Evolutionary conservation across 768 basidiomycete species (phyloP).

Genomic region (Leccinum longicurvipes): DNA sequence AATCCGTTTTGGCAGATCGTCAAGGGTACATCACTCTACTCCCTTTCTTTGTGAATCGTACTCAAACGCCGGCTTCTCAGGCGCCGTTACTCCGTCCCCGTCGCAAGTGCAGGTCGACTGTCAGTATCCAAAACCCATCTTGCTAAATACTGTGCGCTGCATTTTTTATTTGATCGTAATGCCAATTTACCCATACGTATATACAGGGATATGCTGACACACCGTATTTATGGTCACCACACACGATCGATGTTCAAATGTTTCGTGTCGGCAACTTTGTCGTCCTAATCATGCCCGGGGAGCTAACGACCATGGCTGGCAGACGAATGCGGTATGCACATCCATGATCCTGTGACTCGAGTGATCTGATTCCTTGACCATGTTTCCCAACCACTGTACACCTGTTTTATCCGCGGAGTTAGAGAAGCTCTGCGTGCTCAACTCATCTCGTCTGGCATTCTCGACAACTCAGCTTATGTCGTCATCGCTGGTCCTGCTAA

Average conservation of each 20-base stretch:
- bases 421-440: slow-evolving; percentile 66
- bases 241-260: slow-evolving; percentile 74
- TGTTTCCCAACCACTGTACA: background rate
- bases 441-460: slow-evolving; percentile 59
- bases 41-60: background rate
- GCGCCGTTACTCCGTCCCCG: slow-evolving; percentile 59
- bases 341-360: background rate
- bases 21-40: slow-evolving; percentile 42
- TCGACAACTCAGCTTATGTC: slow-evolving; percentile 69
- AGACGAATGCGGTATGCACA: slow-evolving; percentile 61
- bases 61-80: background rate
- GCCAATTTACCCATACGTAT: slow-evolving; percentile 21
- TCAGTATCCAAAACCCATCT: slow-evolving; percentile 74
- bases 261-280: slow-evolving; percentile 74
- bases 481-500: slow-evolving; percentile 82
- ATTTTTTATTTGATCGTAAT: background rate
- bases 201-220: slow-evolving; percentile 55
- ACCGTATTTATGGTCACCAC: slow-evolving; percentile 75
- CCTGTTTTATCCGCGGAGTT: background rate
- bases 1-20: slow-evolving; percentile 83
- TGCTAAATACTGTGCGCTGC: slow-evolving; percentile 53
- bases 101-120: slow-evolving; percentile 61
- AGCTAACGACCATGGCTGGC: slow-evolving; percentile 82
- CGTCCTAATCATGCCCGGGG: slow-evolving; percentile 72
- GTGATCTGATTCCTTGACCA: slow-evolving; percentile 2